Base-by-base conservation (phyloP, 2,329 filamentous ascomycete species). In the Aspergillus quadrilineatus region DNA sequence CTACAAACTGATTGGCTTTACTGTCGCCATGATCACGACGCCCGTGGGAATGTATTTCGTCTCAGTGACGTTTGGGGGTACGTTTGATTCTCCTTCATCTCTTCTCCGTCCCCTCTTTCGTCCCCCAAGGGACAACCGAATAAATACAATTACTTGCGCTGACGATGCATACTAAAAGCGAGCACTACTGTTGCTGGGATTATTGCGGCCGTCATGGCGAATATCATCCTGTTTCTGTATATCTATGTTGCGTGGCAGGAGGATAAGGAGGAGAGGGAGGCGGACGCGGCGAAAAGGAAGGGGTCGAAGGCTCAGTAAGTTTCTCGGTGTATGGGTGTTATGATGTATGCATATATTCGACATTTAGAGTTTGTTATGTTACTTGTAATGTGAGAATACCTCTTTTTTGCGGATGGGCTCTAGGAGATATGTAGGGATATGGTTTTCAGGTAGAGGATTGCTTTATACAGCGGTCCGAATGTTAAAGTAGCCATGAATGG, bases 31-130 rank as follows among this genome's bases (percentile, higher is more conserved):
- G 93, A 83, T 97, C 58, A 83, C 89, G 14, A 76, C 89, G 17
- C 94, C 94, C 12, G 90, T 99, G 65, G 87, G 90, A 41, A 91
- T 89, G 42, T 99, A 97, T 75, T 99, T 95, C 73, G 68, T 89
- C 45, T 89, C 89, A 0, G 81, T 96, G 29, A 83, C 92, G 68
- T 97, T 96, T 75, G 79, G 80, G 65, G 92, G 93, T 92, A 77
- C 55, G 77, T 69, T 44, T 29, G 46, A 39, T 52, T 47, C 45
- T 12, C 34, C 42, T 44, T 30, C 17, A 44, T 10, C 50, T 55
- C 46, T 51, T 55, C 8, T 6, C 14, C 14, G 4, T 41, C 28
- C 48, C 34, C 9, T 28, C 44, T n/a, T 48, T 44, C 15, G 28
- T 14, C 22, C 26, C 8, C 15, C 41, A 3, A 7, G 7, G 15